These are phyloP conservation scores for Ammopiptanthus mongolicus DNA, from an alignment of 306 rosid species.

Conservation along the genomic window DNA sequence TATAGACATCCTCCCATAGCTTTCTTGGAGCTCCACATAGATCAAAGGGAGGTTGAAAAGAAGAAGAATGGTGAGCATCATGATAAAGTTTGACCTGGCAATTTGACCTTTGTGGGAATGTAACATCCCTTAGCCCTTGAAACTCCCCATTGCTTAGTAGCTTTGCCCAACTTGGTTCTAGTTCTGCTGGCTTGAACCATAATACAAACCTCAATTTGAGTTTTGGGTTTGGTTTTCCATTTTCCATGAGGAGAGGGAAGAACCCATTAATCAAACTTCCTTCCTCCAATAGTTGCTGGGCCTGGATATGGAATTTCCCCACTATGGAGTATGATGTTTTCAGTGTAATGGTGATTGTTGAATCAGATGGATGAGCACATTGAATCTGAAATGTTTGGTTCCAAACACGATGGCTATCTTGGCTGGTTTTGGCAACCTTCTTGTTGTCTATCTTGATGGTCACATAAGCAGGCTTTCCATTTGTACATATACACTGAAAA, in stretches of 20 bases:
- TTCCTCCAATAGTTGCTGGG: conserved; percentile 45
- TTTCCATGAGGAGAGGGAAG: conserved; percentile 59
- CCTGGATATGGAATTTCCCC: conserved; percentile 65
- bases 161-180: conserved; percentile 61
- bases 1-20: conserved; percentile 85
- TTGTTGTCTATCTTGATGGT: conserved; percentile 59
- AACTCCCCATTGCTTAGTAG: conserved; percentile 42
- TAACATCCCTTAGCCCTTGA: conserved; percentile 58
- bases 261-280: conserved; percentile 58
- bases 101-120: conserved; percentile 71
- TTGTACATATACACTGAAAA: conserved; percentile 52
- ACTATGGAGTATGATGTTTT: conserved; percentile 51
- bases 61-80: conserved; percentile 78
- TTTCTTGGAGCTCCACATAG: conserved; percentile 54
- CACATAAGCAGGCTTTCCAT: conserved; percentile 62
- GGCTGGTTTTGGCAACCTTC: conserved; percentile 60
- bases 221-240: conserved; percentile 60
- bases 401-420: conserved; percentile 60
- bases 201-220: conserved; percentile 64
- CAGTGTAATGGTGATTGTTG: conserved; percentile 54
- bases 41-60: conserved; percentile 59
- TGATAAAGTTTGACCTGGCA: conserved; percentile 81
- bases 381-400: conserved; percentile 77
- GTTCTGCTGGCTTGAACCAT: conserved; percentile 80
- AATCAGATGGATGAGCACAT: conserved; percentile 73